Evolutionary conservation across 2,329 filamentous ascomycete species (phyloP), one percentile per base, ranked within the genome.

Genomic region (Cladosporium sp.): DNA sequence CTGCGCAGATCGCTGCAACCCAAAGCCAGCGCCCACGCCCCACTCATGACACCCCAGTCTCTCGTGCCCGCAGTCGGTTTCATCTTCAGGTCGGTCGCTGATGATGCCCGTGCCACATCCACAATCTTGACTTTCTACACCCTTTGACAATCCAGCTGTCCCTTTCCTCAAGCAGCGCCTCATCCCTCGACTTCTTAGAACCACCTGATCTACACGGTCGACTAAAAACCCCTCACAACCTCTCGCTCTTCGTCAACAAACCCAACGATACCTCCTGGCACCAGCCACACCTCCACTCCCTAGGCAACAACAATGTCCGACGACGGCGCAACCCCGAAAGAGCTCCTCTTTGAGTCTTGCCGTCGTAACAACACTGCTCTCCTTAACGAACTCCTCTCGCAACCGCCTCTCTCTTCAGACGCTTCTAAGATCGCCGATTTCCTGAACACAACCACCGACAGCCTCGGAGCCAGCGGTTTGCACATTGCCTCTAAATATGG

Each of bases 321-420:
- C 67, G 71, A 96, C 90, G 95, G 94, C 77, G 94, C 94, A 72
- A 91, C 91, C 67, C 87, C 89, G 56, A 85, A 89, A 78, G 94
- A 98, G 82, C 86, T 91, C 74, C 86, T 98, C 72, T 88, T 98
- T 80, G 94, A 96, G 82, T 92, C 95, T 73, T 96, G 91, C 81
- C 92, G 94, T 68, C 88, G 93, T 75, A 94, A 98, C 85, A 97
- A 98, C 80, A 89, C 89, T 71, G 89, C 94, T 63, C 88, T 98
- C 67, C 87, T 98, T 65, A 81, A 86, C 72, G 89, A 95, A 73
- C 85, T 93, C 65, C 84, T 97, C 71, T 80, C 85, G 50, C 80
- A 81, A 70, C 61, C 57, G 28, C 68, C 71, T 1, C 81, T 86
- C 74, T 77, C 77, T 69, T 77, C 80, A 63, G 76, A 81, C 8